Base-by-base conservation (phyloP, 805 yeast genomes). In the Candida takata region DNA sequence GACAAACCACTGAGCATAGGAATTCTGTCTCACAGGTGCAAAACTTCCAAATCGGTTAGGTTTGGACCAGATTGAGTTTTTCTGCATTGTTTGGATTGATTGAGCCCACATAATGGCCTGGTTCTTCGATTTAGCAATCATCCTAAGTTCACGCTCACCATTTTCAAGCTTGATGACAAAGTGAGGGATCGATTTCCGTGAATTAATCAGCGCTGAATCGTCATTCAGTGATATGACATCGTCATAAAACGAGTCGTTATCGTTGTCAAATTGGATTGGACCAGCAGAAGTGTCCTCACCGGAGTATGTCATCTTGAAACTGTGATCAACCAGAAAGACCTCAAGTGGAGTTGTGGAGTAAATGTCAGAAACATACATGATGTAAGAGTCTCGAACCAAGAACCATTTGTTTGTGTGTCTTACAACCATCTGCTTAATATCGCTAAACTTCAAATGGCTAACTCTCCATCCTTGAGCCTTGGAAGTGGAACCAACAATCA, bases 331-430 rank as follows among this genome's bases (percentile, higher is more conserved):
- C 27, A 90, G 51, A 48, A 92, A 92, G 0, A 92, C 95, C 46
- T 92, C 99, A 34, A 86, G 65, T 1, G 95, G 94, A 0, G 86
- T 77, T 0, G 97, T 84, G 4, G 94, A 82, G 48, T 80, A 75
- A 39, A 88, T 79, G 52, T 84, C 88, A 4, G 94, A 78, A 1
- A 87, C 95, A 54, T 84, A 84, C 62, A 83, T 74, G 28, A 92
- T 68, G 51, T 85, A 92, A 1, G 95, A 81, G 52, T 79, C 81
- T 38, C 97, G 72, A 3, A 92, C 75, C 38, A 92, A 62, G 43
- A 86, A 77, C 99, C 99, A 92, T 58, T 92, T 92, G 27, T 79
- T 79, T 0, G 94, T 79, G 47, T 94, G 90, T 58, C 99, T 77
- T 44, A 75, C 78, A 34, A 90, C 82, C 95, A 92, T 86, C 25